Conservation (phyloP, 2,329 filamentous ascomycete genomes). For the Xylariaceae sp. region DNA sequence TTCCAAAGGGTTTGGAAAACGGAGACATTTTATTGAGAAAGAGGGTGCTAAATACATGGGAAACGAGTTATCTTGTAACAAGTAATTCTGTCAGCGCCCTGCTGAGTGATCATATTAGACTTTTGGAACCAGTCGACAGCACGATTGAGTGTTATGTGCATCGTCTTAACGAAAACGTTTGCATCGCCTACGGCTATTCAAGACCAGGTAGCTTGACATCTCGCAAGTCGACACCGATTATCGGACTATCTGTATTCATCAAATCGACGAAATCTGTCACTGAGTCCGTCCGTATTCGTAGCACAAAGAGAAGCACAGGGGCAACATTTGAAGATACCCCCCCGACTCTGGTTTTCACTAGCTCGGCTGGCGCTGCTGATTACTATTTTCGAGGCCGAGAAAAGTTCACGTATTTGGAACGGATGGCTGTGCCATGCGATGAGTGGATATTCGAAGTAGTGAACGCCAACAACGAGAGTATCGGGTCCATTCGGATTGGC, state of each 20-base stretch:
- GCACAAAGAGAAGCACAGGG: background rate
- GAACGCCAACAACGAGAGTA: background rate
- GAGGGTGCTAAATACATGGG: background rate
- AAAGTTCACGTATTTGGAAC: background rate
- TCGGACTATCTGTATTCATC: background rate
- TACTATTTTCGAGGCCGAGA: background rate
- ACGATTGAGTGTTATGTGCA: background rate
- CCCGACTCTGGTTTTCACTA: background rate
- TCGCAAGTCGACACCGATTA: background rate
- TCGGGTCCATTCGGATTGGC: background rate
- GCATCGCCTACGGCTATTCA: background rate
- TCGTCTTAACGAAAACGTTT: background rate
- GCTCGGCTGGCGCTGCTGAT: background rate
- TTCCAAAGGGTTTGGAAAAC: background rate
- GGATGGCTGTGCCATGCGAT: background rate
- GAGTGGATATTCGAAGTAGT: background rate
- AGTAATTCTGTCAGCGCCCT: background rate
- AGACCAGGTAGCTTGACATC: background rate
- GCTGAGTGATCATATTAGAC: background rate
- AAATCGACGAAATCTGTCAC: background rate
- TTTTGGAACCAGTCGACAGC: background rate
- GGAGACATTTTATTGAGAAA: background rate
- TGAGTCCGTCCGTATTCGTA: background rate
- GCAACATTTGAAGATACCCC: background rate
- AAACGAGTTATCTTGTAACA: background rate